These are phyloP conservation scores for Populus tomentosa DNA, from an alignment of 441 rosid species.

Conservation along the genomic window DNA sequence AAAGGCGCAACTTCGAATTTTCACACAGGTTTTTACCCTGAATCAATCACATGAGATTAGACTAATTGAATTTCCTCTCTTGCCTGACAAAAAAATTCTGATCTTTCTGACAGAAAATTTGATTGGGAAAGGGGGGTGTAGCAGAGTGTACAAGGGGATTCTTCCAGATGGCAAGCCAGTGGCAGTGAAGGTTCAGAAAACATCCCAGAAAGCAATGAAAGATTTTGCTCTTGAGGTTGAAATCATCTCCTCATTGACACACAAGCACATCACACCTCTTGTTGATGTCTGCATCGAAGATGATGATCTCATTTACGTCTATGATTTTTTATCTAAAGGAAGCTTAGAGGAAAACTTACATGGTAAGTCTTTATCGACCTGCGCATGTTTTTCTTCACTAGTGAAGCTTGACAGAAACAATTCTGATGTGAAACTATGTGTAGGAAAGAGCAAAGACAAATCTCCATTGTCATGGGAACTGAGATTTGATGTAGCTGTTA, in stretches of 20 bases:
- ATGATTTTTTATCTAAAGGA: constrained; percentile 57
- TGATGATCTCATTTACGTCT: constrained; percentile 55
- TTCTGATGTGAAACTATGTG: constrained; percentile 4
- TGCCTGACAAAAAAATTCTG: neutral
- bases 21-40: constrained; percentile 52
- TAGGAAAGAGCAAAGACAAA: constrained; percentile 37
- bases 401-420: constrained; percentile 6
- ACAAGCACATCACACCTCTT: constrained; percentile 50
- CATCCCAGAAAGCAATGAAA: constrained; percentile 55
- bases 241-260: constrained; percentile 59
- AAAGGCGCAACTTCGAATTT: constrained; percentile 63
- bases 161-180: constrained; percentile 60
- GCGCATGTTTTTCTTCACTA: neutral
- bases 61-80: neutral
- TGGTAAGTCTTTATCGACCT: constrained; percentile 33
- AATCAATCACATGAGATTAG: neutral
- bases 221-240: constrained; percentile 67
- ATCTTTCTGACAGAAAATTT: constrained; percentile 44
- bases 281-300: constrained; percentile 58
- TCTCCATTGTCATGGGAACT: constrained; percentile 52
- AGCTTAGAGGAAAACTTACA: constrained; percentile 69
- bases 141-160: constrained; percentile 63
- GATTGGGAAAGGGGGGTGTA: constrained; percentile 78
- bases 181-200: constrained; percentile 66
- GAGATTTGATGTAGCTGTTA: constrained; percentile 52